Evolutionary conservation across 441 rosid species (phyloP).

Genomic region (Euphorbia celastroides): DNA sequence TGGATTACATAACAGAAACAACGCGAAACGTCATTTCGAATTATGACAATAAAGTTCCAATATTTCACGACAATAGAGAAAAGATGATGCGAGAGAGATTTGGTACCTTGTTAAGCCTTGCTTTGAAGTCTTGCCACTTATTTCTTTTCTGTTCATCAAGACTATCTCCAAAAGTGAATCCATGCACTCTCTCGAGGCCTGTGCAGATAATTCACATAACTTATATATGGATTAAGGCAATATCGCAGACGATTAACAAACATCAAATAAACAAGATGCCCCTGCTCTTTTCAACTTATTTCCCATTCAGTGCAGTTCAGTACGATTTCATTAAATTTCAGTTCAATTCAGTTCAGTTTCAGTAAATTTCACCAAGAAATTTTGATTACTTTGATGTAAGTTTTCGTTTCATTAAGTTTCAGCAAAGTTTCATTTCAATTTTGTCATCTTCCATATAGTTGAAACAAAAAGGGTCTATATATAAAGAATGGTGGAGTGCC

Average conservation of each 20-base stretch:
- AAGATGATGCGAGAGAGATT: too few species aligned
- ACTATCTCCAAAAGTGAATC: constrained; percentile 96
- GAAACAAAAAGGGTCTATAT: neutral
- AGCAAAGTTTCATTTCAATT: too few species aligned
- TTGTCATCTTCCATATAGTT: too few species aligned
- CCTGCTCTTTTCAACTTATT: too few species aligned
- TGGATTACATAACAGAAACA: neutral
- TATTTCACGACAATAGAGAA: too few species aligned
- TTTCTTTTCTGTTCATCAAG: constrained; percentile 52
- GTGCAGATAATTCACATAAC: constrained; percentile 6
- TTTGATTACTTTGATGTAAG: too few species aligned
- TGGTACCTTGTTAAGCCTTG: constrained; percentile 63
- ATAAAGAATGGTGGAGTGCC: neutral
- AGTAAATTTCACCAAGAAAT: too few species aligned
- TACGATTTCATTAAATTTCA: too few species aligned
- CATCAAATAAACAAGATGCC: neutral
- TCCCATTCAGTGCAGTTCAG: too few species aligned
- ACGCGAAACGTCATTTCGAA: neutral
- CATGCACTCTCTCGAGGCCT: constrained; percentile 97
- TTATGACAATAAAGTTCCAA: too few species aligned
- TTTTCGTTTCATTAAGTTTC: too few species aligned
- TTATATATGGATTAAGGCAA: neutral
- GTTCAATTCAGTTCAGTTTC: too few species aligned
- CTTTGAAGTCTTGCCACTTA: constrained; percentile 73
- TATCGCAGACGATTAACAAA: neutral